Evolutionary conservation across 2,329 filamentous ascomycete species (phyloP).

Genomic region (Pseudogymnoascus sp.): DNA sequence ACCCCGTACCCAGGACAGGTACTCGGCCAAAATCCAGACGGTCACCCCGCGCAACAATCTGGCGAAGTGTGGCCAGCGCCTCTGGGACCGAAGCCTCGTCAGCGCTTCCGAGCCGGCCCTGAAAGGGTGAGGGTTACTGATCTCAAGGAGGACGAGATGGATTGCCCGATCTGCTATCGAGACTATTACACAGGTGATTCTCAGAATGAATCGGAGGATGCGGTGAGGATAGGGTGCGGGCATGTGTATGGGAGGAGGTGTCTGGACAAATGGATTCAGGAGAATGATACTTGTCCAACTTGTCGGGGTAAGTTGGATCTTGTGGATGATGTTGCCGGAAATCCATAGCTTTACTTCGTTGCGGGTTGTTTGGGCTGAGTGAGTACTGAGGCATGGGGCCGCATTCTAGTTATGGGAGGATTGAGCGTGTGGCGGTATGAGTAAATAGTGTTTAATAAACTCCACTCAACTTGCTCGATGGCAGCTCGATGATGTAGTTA

Average conservation of each 20-base stretch:
- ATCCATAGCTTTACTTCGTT: neutral
- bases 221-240: neutral
- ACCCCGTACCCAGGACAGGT: neutral
- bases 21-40: neutral
- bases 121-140: neutral
- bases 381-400: neutral
- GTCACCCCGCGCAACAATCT: neutral
- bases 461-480: neutral
- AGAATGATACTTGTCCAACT: conserved; percentile 4
- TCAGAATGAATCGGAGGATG: neutral
- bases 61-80: neutral
- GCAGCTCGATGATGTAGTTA: neutral
- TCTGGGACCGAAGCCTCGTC: neutral
- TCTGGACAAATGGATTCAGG: conserved; percentile 5
- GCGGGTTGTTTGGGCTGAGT: neutral
- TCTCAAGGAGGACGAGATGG: neutral
- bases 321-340: neutral
- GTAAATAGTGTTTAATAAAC: neutral
- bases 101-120: neutral
- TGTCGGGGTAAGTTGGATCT: neutral
- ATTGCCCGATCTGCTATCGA: conserved; percentile 4
- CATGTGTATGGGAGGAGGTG: conserved; percentile 3
- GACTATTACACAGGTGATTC: neutral
- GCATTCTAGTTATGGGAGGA: neutral
- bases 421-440: neutral